phyloP scores from a whole-genome alignment of 2,329 filamentous ascomycete genomes.

The Plenodomus tracheiphilus region DNA sequence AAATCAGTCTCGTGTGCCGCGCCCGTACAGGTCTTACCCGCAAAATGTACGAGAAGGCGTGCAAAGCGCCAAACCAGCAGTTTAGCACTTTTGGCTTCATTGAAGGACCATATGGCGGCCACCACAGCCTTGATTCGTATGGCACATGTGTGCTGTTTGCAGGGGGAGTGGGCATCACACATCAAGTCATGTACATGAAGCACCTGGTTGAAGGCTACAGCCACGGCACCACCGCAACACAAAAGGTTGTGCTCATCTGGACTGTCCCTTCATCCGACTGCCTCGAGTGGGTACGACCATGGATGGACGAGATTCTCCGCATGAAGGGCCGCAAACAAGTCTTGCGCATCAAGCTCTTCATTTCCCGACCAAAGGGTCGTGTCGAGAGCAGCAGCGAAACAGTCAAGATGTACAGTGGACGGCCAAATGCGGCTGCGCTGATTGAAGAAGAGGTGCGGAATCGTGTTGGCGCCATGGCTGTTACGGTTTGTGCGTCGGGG shows the following conservation, averaged over 20 bases:
- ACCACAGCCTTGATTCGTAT: slow-evolving; percentile 72
- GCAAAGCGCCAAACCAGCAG: slow-evolving; percentile 61
- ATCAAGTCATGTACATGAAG: slow-evolving; percentile 75
- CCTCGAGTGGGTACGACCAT: slow-evolving; percentile 65
- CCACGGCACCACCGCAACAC: slow-evolving; percentile 70
- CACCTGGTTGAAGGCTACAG: slow-evolving; percentile 71
- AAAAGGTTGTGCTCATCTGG: slow-evolving; percentile 76
- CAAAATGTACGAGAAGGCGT: slow-evolving; percentile 68
- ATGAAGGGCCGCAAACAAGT: slow-evolving; percentile 63
- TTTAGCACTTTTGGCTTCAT: slow-evolving; percentile 68
- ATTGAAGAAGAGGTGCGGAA: slow-evolving; percentile 60
- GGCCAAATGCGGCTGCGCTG: slow-evolving; percentile 59
- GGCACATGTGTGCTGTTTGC: slow-evolving; percentile 79
- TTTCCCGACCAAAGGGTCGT: slow-evolving; percentile 61
- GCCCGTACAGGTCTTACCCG: slow-evolving; percentile 75
- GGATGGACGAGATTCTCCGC: slow-evolving; percentile 67
- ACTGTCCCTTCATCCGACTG: slow-evolving; percentile 72
- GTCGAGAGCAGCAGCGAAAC: slow-evolving; percentile 62
- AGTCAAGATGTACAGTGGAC: slow-evolving; percentile 64
- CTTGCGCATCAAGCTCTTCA: slow-evolving; percentile 64
- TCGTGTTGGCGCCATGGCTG: slow-evolving; percentile 62
- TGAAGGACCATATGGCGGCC: slow-evolving; percentile 76
- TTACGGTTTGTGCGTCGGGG: slow-evolving; percentile 66
- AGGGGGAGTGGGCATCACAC: slow-evolving; percentile 79
- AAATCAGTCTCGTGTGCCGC: slow-evolving; percentile 72